These are phyloP conservation scores for Aspergillus bertholletiae DNA, from an alignment of 495 filamentous ascomycete species.

Conservation along the genomic window DNA sequence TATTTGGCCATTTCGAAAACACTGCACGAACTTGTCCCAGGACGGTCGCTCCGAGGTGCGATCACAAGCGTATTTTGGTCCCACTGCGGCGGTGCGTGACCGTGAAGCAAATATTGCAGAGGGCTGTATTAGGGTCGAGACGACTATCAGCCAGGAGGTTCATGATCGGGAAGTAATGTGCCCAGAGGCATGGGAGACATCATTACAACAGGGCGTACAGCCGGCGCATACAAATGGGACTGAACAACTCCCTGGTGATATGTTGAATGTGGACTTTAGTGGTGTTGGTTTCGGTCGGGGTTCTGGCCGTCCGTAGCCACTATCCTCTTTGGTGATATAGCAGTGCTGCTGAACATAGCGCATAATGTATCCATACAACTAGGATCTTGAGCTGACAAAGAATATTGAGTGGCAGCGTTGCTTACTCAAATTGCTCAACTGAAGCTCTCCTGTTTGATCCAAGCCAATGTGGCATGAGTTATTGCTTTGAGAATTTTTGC, in stretches of 20 bases:
- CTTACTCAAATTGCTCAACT: no score
- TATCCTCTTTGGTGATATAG: no score
- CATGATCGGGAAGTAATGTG: not conserved
- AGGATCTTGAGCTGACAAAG: no score
- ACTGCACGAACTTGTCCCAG: not conserved
- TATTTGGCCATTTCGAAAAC: not conserved
- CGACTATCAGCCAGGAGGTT: constrained; percentile 5
- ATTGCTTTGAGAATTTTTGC: no score
- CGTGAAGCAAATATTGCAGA: not conserved
- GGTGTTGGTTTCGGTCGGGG: not conserved
- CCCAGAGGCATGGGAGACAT: not conserved
- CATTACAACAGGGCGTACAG: not conserved
- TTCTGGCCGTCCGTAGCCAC: no score
- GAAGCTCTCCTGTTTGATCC: no score
- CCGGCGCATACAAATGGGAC: not conserved
- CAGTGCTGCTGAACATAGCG: no score
- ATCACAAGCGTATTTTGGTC: not conserved
- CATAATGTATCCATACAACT: no score
- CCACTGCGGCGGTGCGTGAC: not conserved
- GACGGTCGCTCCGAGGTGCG: constrained; percentile 3
- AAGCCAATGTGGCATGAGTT: no score
- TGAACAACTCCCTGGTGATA: not conserved
- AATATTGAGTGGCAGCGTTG: no score
- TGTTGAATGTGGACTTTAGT: not conserved
- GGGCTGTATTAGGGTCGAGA: constrained; percentile 8